A percentile compares a stretch with the other conserved stretches of the same genome.
These are phyloP conservation scores for Diaporthe longicolla DNA, from an alignment of 2,329 filamentous ascomycete genomes.

Conservation along the genomic window DNA sequence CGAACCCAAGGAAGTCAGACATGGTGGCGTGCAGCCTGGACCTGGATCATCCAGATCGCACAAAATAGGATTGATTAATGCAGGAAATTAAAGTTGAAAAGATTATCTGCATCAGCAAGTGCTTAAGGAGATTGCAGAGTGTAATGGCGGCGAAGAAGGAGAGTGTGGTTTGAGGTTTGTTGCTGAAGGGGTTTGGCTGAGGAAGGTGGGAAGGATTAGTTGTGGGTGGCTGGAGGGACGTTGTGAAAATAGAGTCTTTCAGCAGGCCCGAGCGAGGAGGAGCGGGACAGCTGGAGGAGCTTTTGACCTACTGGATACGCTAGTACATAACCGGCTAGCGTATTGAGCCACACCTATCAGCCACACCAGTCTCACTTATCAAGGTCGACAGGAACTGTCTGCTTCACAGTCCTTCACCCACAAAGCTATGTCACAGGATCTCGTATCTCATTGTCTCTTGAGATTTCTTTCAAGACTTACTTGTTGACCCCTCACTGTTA, in stretches of 20 bases:
- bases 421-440: not conserved
- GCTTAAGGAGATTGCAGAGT: not conserved
- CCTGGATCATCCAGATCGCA: conserved; percentile 34
- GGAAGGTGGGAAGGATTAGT: conserved; percentile 28
- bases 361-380: not conserved
- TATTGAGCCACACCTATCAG: not conserved
- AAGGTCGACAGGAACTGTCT: not conserved
- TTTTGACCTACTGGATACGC: not conserved
- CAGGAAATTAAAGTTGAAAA: conserved; percentile 1
- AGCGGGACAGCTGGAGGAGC: conserved; percentile 20
- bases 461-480: not conserved
- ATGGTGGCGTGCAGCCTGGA: conserved; percentile 52
- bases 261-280: conserved; percentile 15
- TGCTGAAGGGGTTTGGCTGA: conserved; percentile 6
- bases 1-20: conserved; percentile 74
- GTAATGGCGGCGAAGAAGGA: conserved; percentile 1
- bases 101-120: conserved; percentile 36
- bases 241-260: conserved; percentile 36
- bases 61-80: conserved; percentile 15
- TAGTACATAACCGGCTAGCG: not conserved
- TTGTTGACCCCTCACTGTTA: too few relatives aligned
- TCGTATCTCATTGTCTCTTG: not conserved
- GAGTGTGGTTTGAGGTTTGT: conserved; percentile 28
- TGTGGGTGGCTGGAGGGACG: conserved; percentile 21
- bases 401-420: not conserved